Percentiles rank a stretch among this genome's conserved stretches.
These are phyloP conservation scores for Abrus precatorius DNA, from an alignment of 306 rosid species.

Conservation along the genomic window DNA sequence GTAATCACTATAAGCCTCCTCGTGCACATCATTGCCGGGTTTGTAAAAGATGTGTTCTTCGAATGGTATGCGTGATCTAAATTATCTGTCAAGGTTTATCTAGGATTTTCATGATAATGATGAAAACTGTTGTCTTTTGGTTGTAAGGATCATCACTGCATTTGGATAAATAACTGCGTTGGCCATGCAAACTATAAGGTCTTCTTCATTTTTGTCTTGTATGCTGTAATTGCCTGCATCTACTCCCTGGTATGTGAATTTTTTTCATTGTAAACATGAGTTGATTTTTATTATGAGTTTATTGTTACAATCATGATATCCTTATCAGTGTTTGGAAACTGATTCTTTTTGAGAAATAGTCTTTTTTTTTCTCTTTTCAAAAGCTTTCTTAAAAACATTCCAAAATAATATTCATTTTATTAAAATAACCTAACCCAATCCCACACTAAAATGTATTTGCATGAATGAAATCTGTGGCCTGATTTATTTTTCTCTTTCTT, in stretches of 20 bases:
- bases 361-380: neutral
- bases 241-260: slow-evolving; percentile 86
- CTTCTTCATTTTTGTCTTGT: slow-evolving; percentile 83
- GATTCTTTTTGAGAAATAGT: neutral
- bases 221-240: slow-evolving; percentile 85
- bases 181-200: slow-evolving; percentile 95
- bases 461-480: slow-evolving; percentile 15
- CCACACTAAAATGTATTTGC: slow-evolving; percentile 3
- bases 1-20: slow-evolving; percentile 95
- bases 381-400: neutral
- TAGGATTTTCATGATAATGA: slow-evolving; percentile 48
- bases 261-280: slow-evolving; percentile 34
- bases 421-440: neutral
- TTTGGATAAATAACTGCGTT: slow-evolving; percentile 95
- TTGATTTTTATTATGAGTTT: slow-evolving; percentile 24
- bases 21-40: slow-evolving; percentile 99
- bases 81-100: slow-evolving; percentile 38
- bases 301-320: neutral
- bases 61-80: slow-evolving; percentile 79
- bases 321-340: neutral
- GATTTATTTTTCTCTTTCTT: slow-evolving; percentile 12
- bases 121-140: slow-evolving; percentile 53
- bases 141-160: slow-evolving; percentile 97
- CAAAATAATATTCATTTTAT: neutral
- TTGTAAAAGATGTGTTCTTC: slow-evolving; percentile 93